phyloP scores from a whole-genome alignment of 2,329 filamentous ascomycete species.

The Aquanectria penicillioides region DNA sequence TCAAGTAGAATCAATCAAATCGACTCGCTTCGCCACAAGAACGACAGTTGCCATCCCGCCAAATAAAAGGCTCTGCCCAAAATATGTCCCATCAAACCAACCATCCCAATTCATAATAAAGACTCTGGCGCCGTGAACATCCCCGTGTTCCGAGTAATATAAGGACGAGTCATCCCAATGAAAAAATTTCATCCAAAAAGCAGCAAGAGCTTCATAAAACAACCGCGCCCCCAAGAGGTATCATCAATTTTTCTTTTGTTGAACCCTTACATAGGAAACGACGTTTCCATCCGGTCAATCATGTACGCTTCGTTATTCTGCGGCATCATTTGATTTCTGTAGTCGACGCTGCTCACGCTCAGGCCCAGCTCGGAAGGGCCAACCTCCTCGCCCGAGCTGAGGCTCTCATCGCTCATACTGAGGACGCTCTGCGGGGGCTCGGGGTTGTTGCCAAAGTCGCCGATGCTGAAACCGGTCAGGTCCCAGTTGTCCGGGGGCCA shows the following conservation, averaged over 20 bases:
- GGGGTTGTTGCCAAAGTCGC: constrained; percentile 55
- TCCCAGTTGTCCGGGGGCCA: constrained; percentile 71
- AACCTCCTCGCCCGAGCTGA: constrained; percentile 65
- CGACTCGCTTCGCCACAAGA: constrained; percentile 23
- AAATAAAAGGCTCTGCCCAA: background rate
- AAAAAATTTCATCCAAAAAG: constrained; percentile 17
- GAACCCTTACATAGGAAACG: constrained; percentile 35
- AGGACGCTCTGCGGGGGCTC: constrained; percentile 62
- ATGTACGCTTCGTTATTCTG: constrained; percentile 35
- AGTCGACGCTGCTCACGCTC: constrained; percentile 50
- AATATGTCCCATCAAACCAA: constrained; percentile 25
- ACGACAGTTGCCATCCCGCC: constrained; percentile 21
- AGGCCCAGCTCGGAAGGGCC: constrained; percentile 58
- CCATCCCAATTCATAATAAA: background rate
- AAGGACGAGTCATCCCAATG: constrained; percentile 25
- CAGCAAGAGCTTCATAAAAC: constrained; percentile 17
- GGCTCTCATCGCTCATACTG: constrained; percentile 67
- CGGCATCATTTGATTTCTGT: constrained; percentile 42
- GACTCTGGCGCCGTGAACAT: constrained; percentile 15
- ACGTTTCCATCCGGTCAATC: constrained; percentile 38
- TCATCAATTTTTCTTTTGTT: constrained; percentile 30
- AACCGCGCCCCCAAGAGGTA: constrained; percentile 28
- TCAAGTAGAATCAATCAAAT: constrained; percentile 10
- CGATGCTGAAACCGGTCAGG: constrained; percentile 60
- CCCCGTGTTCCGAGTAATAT: constrained; percentile 8